These are phyloP conservation scores for Metschnikowia reukaufii DNA, from an alignment of 805 yeast species.

Conservation along the genomic window DNA sequence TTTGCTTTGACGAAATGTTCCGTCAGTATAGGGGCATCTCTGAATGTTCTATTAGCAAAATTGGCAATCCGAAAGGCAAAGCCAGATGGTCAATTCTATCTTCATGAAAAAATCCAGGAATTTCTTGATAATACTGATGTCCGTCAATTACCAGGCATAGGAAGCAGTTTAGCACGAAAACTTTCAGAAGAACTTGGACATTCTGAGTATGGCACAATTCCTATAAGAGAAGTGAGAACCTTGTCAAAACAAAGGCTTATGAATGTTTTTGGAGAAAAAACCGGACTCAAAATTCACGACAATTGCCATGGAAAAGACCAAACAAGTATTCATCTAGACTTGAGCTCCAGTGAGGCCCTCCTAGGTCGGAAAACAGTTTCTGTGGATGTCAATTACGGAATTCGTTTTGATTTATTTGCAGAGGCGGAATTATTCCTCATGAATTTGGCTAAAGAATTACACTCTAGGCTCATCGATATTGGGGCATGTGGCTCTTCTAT, in stretches of 20 bases:
- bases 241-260: slow-evolving; percentile 39
- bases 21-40: slow-evolving; percentile 78
- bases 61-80: slow-evolving; percentile 72
- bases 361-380: slow-evolving; percentile 74
- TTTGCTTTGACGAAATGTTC: slow-evolving; percentile 52
- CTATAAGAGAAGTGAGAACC: slow-evolving; percentile 40
- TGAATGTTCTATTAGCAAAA: slow-evolving; percentile 75
- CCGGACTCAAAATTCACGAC: slow-evolving; percentile 62
- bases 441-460: slow-evolving; percentile 59
- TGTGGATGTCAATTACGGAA: slow-evolving; percentile 90
- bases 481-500: slow-evolving; percentile 55
- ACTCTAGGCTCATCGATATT: slow-evolving; percentile 48
- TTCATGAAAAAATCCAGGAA: slow-evolving; percentile 30
- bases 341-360: slow-evolving; percentile 42
- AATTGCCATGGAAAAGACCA: slow-evolving; percentile 69
- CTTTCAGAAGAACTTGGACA: slow-evolving; percentile 34
- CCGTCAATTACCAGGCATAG: slow-evolving; percentile 62
- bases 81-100: slow-evolving; percentile 63
- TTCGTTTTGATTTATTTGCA: slow-evolving; percentile 58
- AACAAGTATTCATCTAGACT: slow-evolving; percentile 54
- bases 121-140: slow-evolving; percentile 39
- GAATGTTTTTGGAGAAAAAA: slow-evolving; percentile 62
- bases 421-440: slow-evolving; percentile 68
- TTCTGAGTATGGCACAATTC: slow-evolving; percentile 19
- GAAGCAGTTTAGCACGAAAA: slow-evolving; percentile 49